Base-by-base conservation (phyloP, 441 rosid genomes). In the Capsella rubella region DNA sequence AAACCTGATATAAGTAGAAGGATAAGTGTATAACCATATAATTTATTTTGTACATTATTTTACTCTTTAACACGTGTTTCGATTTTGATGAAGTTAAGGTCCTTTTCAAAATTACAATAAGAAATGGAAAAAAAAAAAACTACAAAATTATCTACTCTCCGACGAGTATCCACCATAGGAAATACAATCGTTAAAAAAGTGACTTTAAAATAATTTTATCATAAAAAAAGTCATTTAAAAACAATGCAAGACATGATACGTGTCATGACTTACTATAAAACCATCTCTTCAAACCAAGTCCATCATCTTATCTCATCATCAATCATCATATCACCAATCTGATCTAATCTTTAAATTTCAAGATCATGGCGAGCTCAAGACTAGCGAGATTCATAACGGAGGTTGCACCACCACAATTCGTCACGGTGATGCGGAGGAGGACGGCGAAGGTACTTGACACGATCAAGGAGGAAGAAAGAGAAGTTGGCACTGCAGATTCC, bases 381-480 rank as follows among this genome's bases (percentile, higher is more conserved):
- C 50, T 91, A 0, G 83, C 94, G 8, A 93, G 87, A 83, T 87
- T 91, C 64, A 69, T 91, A 29, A 83, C 87, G 69, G 99, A 93
- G 82, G 96, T 81, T 70, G 98, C 96, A 1, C 99, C 99, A 4
- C 96, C 96, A 11, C 97, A 95, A 59, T 88, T 87, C 29, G 84
- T 95, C 18, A 84, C 71, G 67, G 97, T 95, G 69, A 85, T 90
- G 86, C 87, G 99, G 84, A 82, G 65, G 49, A 83, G 93, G 73
- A 79, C 92, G 31, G 82, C 87, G 4, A 90, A 86, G 74, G 83
- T 91, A 82, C 63, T 93, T 72, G 99, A 95, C 74, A 93, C 99
- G 9, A 92, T 95, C 42, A 85, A 74, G 13, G 99, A 95, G 74
- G 98, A 95, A 78, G 99, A 90, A 53, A 88, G 89, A 68, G 83